phyloP scores from a whole-genome alignment of 306 rosid genomes.

The Oxytropis ochrocephala region DNA sequence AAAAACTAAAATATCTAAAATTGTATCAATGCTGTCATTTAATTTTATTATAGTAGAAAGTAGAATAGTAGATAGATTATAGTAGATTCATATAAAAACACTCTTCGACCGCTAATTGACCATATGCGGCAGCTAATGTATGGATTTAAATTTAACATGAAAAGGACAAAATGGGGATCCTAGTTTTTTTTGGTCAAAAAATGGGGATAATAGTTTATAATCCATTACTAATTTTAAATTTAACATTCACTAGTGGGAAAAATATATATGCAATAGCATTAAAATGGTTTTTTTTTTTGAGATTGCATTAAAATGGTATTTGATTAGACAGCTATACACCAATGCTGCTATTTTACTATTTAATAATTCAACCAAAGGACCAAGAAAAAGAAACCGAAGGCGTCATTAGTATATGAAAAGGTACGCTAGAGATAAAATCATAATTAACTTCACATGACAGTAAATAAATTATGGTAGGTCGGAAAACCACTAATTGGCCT shows the following conservation, averaged over 20 bases:
- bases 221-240: background rate
- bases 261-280: background rate
- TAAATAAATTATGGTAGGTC: slow-evolving; percentile 7
- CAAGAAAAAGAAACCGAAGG: background rate
- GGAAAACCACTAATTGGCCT: slow-evolving; percentile 27
- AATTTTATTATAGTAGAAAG: no score
- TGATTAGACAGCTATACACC: slow-evolving; percentile 19
- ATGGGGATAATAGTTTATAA: no score
- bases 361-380: background rate
- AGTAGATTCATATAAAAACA: no score
- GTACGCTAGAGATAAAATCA: slow-evolving; percentile 27
- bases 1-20: no score
- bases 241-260: background rate
- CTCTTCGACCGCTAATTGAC: no score
- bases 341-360: background rate
- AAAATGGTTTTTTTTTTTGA: no score
- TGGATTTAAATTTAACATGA: background rate
- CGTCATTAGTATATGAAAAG: slow-evolving; percentile 8
- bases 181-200: no score
- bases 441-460: slow-evolving; percentile 28
- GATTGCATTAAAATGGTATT: background rate
- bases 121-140: background rate
- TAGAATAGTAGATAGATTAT: no score
- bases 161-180: background rate
- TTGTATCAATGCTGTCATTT: no score